Percentiles rank a stretch among this genome's conserved stretches.
Evolutionary conservation across 176 grass and related monocot species (phyloP).

Genomic region (Aegilops longissima): DNA sequence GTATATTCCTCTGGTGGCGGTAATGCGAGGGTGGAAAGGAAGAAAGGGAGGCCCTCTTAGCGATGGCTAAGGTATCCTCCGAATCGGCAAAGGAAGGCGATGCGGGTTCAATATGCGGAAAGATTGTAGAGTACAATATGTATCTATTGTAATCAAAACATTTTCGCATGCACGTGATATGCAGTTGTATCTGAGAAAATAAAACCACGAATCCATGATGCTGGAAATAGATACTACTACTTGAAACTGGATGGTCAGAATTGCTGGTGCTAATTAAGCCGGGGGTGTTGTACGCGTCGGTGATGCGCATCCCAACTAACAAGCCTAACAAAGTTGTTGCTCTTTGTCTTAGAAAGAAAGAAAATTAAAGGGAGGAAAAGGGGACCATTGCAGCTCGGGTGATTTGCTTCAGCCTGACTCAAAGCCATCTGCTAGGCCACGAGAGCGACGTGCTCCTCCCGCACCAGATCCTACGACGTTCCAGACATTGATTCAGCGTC

Average conservation of each 20-base stretch:
- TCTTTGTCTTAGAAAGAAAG: neutral
- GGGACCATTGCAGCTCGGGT: neutral
- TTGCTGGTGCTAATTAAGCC: neutral
- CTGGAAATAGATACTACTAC: too few relatives aligned
- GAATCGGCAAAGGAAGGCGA: too few relatives aligned
- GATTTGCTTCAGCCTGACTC: constrained; percentile 35
- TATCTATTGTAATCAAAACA: neutral
- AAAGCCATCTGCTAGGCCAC: neutral
- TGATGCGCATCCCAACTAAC: constrained; percentile 2
- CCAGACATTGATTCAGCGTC: neutral
- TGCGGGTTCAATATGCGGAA: neutral
- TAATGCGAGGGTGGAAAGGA: too few relatives aligned
- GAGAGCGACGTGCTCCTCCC: constrained; percentile 13
- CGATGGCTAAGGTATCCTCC: too few relatives aligned
- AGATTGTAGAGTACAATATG: neutral
- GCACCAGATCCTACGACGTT: neutral
- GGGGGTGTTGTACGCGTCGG: neutral
- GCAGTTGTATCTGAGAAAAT: neutral
- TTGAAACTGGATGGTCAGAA: neutral
- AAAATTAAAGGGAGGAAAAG: neutral
- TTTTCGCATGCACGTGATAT: neutral
- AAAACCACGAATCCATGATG: too few relatives aligned
- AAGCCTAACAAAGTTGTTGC: neutral
- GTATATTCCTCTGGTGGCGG: too few relatives aligned
- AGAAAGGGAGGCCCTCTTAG: too few relatives aligned